Base-by-base conservation (phyloP, 2,329 filamentous ascomycete species). In the Parastagonospora nodorum region DNA sequence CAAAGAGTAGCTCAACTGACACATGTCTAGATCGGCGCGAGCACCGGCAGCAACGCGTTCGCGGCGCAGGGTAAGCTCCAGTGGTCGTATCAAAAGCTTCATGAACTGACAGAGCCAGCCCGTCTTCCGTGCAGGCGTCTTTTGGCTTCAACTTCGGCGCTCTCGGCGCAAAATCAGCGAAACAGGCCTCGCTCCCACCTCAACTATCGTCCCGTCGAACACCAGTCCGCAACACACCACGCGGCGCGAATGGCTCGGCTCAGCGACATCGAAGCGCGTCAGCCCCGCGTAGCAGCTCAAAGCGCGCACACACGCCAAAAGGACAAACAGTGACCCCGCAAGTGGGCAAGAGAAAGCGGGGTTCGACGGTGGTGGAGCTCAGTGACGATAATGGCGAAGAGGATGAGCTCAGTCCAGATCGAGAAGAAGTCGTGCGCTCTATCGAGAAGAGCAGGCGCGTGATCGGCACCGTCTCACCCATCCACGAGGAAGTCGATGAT, bases 41-140 rank as follows among this genome's bases (percentile, higher is more conserved):
- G 73, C 79, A 80, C 64, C 77, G 77, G 64, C 78, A 79, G 66
- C 81, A 82, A 78, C 81, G 81, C 70, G 78, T 82, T 70, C 81
- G 81, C 64, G 81, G 81, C 68, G 80, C 81, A 66, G 81, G 77
- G 80, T 83, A 78, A 66, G 78, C 64, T 63, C 47, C 61, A 60
- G 47, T 10, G 33, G 27, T 19, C n/a, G 28, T 30, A 45, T 30
- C 36, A 16, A 45, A n/a, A 37, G 33, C 12, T 12, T 36, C 24
- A 30, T 31, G 47, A 43, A 51, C 63, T 68, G 48, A 75, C 54
- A 55, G 16, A 31, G 33, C 49, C 58, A 82, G 79, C 39, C 74
- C 76, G 54, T 78, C 78, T 49, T 75, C 77, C 53, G 48, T 79
- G 73, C 62, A 77, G 73, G 74, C 79, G 4, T 74, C 79, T 55